phyloP scores from a whole-genome alignment of 2,329 filamentous ascomycete genomes.

The Botrytis fabae region DNA sequence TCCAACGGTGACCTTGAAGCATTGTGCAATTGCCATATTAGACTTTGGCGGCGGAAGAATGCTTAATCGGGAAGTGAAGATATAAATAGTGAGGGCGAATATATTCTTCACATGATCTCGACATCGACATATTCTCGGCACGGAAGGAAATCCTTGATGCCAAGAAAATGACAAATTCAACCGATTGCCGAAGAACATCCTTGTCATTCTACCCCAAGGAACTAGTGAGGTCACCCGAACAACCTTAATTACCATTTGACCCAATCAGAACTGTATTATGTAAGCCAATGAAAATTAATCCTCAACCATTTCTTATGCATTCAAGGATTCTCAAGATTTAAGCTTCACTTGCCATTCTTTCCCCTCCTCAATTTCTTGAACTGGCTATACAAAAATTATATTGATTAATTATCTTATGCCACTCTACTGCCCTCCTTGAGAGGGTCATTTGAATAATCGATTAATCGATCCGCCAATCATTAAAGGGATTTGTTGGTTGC shows the following conservation, averaged over 20 bases:
- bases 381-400: background rate
- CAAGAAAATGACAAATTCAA: background rate
- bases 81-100: background rate
- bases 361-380: conserved; percentile 23
- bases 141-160: background rate
- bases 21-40: background rate
- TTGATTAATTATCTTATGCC: conserved; percentile 29
- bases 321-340: background rate
- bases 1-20: conserved; percentile 51
- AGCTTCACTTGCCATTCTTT: background rate
- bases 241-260: background rate
- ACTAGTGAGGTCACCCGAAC: conserved; percentile 10
- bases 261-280: background rate
- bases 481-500: too few species aligned
- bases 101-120: background rate
- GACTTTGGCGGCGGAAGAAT: too few species aligned
- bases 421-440: conserved; percentile 35
- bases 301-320: conserved; percentile 15
- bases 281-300: conserved; percentile 16
- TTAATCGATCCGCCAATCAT: conserved; percentile 8
- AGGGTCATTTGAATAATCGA: conserved; percentile 30
- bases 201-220: background rate
- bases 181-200: background rate
- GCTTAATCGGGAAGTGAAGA: background rate
- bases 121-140: background rate